Evolutionary conservation across 2,329 filamentous ascomycete species (phyloP).

Genomic region (Aphanocladium album): DNA sequence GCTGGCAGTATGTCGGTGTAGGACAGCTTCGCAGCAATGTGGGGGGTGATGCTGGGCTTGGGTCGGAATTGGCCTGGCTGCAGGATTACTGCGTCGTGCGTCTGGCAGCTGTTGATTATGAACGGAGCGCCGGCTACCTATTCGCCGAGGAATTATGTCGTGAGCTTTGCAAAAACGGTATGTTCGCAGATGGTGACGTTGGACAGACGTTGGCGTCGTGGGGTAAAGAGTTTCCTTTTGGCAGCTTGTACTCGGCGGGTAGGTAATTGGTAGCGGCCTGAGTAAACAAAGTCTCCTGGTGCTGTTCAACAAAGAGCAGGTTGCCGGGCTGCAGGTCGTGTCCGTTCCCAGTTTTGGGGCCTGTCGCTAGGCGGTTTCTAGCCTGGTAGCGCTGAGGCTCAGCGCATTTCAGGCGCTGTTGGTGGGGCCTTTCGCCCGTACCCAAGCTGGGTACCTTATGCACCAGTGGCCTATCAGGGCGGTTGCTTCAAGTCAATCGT

Average conservation of each 20-base stretch:
- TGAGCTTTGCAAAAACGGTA: not conserved
- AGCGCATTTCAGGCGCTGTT: not conserved
- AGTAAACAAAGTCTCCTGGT: conserved; percentile 11
- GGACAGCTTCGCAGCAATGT: conserved; percentile 10
- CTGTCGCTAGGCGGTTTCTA: not conserved
- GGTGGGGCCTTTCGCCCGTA: not conserved
- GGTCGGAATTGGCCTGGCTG: not conserved
- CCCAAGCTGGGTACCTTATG: too few species aligned
- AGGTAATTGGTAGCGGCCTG: not conserved
- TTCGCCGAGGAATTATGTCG: not conserved
- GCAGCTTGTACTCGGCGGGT: conserved; percentile 1
- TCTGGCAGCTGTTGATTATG: not conserved
- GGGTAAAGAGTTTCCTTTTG: not conserved
- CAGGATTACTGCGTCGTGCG: not conserved
- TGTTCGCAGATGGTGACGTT: conserved; percentile 4
- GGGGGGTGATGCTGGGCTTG: conserved; percentile 1
- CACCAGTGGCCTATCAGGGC: not conserved
- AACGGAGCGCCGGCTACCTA: not conserved
- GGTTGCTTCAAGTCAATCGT: not conserved
- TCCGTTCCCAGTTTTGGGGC: conserved; percentile 1
- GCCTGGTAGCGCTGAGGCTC: not conserved
- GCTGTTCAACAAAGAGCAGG: not conserved
- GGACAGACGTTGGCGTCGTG: conserved; percentile 9
- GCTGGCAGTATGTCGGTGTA: conserved; percentile 12
- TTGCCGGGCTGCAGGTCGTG: conserved; percentile 10